These are phyloP conservation scores for Stephania yunnanensis DNA, from an alignment of 164 flowering plant species.

Conservation along the genomic window DNA sequence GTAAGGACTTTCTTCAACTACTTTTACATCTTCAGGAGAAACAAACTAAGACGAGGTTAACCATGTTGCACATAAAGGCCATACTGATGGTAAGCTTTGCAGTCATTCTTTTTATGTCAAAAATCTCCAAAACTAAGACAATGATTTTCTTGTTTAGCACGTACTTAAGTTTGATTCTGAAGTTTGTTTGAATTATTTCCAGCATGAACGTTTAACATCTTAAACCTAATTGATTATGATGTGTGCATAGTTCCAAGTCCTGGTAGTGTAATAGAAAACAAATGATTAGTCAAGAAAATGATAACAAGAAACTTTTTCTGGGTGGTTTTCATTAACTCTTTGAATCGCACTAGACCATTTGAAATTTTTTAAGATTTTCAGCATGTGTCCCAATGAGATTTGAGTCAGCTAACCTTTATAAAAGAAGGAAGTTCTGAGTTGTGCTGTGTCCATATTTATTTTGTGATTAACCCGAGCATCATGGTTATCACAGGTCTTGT, in stretches of 20 bases:
- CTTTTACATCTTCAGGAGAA: slow-evolving; percentile 20
- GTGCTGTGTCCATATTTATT: too few relatives aligned
- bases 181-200: background rate
- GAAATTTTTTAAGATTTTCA: too few relatives aligned
- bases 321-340: too few relatives aligned
- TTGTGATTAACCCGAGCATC: too few relatives aligned
- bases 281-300: too few relatives aligned
- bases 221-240: background rate
- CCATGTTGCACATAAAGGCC: slow-evolving; percentile 23
- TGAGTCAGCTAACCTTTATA: too few relatives aligned
- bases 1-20: slow-evolving; percentile 27
- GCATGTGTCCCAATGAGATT: too few relatives aligned
- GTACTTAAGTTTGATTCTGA: background rate
- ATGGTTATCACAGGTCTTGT: too few relatives aligned
- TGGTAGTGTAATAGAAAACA: background rate
- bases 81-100: slow-evolving; percentile 23
- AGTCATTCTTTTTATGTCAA: background rate
- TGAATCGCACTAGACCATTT: too few relatives aligned
- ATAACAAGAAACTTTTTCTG: too few relatives aligned
- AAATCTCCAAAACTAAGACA: background rate
- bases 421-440: too few relatives aligned
- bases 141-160: background rate
- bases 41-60: slow-evolving; percentile 10
- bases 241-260: background rate
- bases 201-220: background rate